Conservation (phyloP, 495 filamentous ascomycete genomes). For the Sabuloglossum arenarium region DNA sequence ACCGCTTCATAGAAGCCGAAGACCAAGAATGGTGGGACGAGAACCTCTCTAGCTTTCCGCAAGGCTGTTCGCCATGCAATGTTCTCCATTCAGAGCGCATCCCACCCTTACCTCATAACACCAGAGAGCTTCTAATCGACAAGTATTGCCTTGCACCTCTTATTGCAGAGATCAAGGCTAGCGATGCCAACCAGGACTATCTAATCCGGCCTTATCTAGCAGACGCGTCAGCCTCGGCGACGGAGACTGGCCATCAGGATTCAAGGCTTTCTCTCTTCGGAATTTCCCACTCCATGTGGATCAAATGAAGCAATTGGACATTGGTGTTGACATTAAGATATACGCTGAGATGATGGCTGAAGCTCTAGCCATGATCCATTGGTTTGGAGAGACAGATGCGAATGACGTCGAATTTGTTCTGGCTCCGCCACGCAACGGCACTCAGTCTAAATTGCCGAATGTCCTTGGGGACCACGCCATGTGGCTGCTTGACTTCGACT, state of each 20-base stretch:
- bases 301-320: slow-evolving; percentile 22
- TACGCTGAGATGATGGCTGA: slow-evolving; percentile 18
- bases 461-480: slow-evolving; percentile 12
- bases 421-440: slow-evolving; percentile 7
- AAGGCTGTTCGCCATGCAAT: slow-evolving; percentile 19
- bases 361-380: slow-evolving; percentile 25
- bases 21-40: slow-evolving; percentile 17
- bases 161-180: slow-evolving; percentile 11
- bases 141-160: slow-evolving; percentile 16
- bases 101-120: slow-evolving; percentile 14
- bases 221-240: slow-evolving; percentile 5
- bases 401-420: slow-evolving; percentile 33
- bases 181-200: slow-evolving; percentile 20
- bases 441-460: slow-evolving; percentile 1
- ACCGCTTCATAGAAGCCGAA: slow-evolving; percentile 4
- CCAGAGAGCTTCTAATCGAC: slow-evolving; percentile 15
- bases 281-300: slow-evolving; percentile 29
- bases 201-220: slow-evolving; percentile 25
- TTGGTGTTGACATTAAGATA: slow-evolving; percentile 12
- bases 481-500: slow-evolving; percentile 29
- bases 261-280: slow-evolving; percentile 17
- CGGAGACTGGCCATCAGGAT: not conserved
- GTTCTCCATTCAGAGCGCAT: slow-evolving; percentile 21
- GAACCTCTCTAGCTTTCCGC: slow-evolving; percentile 14
- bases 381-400: slow-evolving; percentile 22